phyloP scores from a whole-genome alignment of 331 rosid genomes.

The Rhamnella rubrinervis region DNA sequence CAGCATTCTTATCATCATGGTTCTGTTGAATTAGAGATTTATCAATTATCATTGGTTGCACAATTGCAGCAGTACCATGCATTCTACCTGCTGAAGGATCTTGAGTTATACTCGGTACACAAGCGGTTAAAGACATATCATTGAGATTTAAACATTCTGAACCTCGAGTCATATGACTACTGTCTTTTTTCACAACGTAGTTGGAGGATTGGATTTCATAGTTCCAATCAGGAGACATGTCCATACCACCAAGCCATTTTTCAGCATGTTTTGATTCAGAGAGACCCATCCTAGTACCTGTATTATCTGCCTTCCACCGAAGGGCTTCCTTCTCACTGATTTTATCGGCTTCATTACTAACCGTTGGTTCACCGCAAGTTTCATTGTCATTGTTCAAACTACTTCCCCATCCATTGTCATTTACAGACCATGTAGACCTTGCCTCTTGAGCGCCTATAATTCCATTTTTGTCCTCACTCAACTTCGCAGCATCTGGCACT shows the following conservation, averaged over 20 bases:
- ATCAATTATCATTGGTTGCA: slow-evolving; percentile 39
- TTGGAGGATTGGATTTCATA: slow-evolving; percentile 52
- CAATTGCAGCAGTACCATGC: slow-evolving; percentile 35
- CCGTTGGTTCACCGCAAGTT: slow-evolving; percentile 37
- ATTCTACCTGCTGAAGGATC: slow-evolving; percentile 49
- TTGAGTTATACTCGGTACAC: slow-evolving; percentile 42
- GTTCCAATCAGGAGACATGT: slow-evolving; percentile 96
- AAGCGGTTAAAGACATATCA: slow-evolving; percentile 36
- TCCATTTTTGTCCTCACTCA: slow-evolving; percentile 47
- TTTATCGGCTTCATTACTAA: slow-evolving; percentile 26
- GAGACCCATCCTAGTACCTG: slow-evolving; percentile 32
- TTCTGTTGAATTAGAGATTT: slow-evolving; percentile 34
- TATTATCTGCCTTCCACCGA: slow-evolving; percentile 47
- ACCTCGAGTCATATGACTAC: slow-evolving; percentile 38
- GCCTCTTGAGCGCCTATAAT: slow-evolving; percentile 39
- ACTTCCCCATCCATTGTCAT: slow-evolving; percentile 49
- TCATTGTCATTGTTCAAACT: slow-evolving; percentile 43
- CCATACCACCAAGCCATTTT: slow-evolving; percentile 77
- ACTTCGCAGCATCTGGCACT: slow-evolving; percentile 43
- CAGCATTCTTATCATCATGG: slow-evolving; percentile 34
- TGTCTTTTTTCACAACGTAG: slow-evolving; percentile 48
- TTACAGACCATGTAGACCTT: slow-evolving; percentile 49
- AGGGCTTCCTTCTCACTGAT: slow-evolving; percentile 57
- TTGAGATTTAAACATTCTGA: slow-evolving; percentile 29
- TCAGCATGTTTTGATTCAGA: slow-evolving; percentile 52